A percentile compares a stretch with the other conserved stretches of the same genome.
phyloP scores from a whole-genome alignment of 306 rosid species.

The Begonia fuchsioides region DNA sequence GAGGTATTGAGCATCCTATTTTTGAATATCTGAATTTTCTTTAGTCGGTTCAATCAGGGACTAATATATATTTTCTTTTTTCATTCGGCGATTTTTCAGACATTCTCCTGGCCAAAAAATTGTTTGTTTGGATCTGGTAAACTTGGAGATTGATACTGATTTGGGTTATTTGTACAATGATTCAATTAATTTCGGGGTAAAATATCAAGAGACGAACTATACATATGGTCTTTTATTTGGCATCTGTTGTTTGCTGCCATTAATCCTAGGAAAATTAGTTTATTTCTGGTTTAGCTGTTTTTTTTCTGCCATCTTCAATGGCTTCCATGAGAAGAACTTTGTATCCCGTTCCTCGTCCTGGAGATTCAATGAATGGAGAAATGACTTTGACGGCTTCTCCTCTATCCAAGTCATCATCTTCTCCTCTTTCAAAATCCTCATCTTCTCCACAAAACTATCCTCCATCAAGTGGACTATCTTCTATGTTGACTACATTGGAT shows the following conservation, averaged over 20 bases:
- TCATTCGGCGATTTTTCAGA: background rate
- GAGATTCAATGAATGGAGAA: constrained; percentile 39
- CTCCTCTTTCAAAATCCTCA: constrained; percentile 19
- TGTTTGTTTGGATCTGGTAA: background rate
- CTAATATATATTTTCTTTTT: background rate
- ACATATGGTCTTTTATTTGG: too few relatives aligned
- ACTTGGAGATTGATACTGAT: background rate
- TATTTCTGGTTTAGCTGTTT: constrained; percentile 6
- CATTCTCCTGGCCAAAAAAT: background rate
- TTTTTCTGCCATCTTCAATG: constrained; percentile 22
- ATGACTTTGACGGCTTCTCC: constrained; percentile 57
- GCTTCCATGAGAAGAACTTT: constrained; percentile 72
- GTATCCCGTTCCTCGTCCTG: constrained; percentile 65
- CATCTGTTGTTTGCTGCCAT: too few relatives aligned
- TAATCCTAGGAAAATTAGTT: too few relatives aligned
- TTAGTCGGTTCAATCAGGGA: background rate
- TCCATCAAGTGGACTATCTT: constrained; percentile 28
- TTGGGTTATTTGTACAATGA: background rate
- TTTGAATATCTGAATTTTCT: background rate
- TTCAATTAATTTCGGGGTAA: too few relatives aligned
- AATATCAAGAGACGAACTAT: too few relatives aligned
- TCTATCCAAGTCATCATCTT: constrained; percentile 23
- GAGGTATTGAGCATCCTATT: background rate
- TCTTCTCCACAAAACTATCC: constrained; percentile 34
- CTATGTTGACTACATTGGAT: constrained; percentile 18